These are phyloP conservation scores for Auricularia sp. DNA, from an alignment of 768 basidiomycete genomes.

Conservation along the genomic window DNA sequence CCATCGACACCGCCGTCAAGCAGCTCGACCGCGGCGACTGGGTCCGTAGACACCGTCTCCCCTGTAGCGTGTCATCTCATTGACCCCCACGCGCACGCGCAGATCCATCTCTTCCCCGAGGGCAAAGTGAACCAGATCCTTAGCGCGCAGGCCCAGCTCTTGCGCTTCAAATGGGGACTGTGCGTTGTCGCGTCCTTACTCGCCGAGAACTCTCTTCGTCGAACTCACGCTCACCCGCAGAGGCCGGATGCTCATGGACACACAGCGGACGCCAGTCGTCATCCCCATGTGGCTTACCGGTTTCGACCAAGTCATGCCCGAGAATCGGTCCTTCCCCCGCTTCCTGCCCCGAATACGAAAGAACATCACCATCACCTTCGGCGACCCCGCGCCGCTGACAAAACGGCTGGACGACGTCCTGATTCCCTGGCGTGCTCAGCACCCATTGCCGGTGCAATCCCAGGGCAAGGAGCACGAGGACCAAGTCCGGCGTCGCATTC, in stretches of 20 bases:
- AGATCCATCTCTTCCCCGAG: slow-evolving; percentile 89
- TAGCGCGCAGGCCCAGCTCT: slow-evolving; percentile 29
- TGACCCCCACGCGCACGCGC: neutral
- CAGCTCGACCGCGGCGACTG: slow-evolving; percentile 75
- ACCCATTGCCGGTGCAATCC: neutral
- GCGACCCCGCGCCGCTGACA: slow-evolving; percentile 35
- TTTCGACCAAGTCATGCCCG: slow-evolving; percentile 87
- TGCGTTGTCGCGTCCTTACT: slow-evolving; percentile 32
- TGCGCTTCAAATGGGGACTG: slow-evolving; percentile 94
- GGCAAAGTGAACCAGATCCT: slow-evolving; percentile 70
- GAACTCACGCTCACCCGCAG: slow-evolving; percentile 27
- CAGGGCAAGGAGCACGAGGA: neutral
- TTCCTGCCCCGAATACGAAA: slow-evolving; percentile 52
- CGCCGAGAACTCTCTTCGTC: neutral
- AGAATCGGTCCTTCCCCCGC: slow-evolving; percentile 67
- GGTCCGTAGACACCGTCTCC: slow-evolving; percentile 42
- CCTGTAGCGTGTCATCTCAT: neutral
- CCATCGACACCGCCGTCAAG: slow-evolving; percentile 73
- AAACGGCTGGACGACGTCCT: neutral
- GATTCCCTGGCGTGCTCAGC: neutral
- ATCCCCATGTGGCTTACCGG: slow-evolving; percentile 94
- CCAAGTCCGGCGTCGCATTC: neutral
- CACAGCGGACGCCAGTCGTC: slow-evolving; percentile 54
- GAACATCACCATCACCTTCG: slow-evolving; percentile 67
- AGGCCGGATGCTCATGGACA: slow-evolving; percentile 73